Conservation (phyloP, 345 rosid species). For the Corchorus olitorius region DNA sequence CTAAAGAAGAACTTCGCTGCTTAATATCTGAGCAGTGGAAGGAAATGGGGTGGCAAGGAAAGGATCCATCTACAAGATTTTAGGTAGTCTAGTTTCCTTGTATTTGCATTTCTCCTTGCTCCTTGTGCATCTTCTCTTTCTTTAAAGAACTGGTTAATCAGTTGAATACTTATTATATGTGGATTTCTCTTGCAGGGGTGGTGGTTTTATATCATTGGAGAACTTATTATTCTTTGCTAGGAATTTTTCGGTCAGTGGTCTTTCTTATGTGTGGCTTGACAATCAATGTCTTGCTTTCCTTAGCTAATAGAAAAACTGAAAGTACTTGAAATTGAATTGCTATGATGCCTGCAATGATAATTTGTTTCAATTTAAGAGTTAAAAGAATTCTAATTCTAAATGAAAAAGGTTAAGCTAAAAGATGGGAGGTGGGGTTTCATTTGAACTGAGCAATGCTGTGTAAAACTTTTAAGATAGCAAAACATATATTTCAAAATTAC, state of each 20-base stretch:
- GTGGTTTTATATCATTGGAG: constrained; percentile 98
- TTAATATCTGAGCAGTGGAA: constrained; percentile 99
- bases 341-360: background rate
- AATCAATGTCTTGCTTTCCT: background rate
- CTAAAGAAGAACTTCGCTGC: constrained; percentile 83
- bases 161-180: background rate
- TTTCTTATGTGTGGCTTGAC: constrained; percentile 1
- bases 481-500: background rate
- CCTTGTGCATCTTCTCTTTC: constrained; percentile 5
- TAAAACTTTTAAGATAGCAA: background rate
- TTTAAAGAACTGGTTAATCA: background rate
- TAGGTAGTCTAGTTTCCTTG: constrained; percentile 47
- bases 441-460: background rate
- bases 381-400: background rate
- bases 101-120: constrained; percentile 13
- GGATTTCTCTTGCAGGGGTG: constrained; percentile 73
- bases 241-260: constrained; percentile 64
- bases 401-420: background rate
- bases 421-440: background rate
- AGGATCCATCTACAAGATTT: constrained; percentile 99
- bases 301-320: background rate
- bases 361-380: background rate
- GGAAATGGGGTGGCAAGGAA: constrained; percentile 99
- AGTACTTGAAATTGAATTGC: background rate
- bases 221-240: constrained; percentile 87